phyloP scores from a whole-genome alignment of 441 rosid species.

The Syzygium syzygioides region DNA sequence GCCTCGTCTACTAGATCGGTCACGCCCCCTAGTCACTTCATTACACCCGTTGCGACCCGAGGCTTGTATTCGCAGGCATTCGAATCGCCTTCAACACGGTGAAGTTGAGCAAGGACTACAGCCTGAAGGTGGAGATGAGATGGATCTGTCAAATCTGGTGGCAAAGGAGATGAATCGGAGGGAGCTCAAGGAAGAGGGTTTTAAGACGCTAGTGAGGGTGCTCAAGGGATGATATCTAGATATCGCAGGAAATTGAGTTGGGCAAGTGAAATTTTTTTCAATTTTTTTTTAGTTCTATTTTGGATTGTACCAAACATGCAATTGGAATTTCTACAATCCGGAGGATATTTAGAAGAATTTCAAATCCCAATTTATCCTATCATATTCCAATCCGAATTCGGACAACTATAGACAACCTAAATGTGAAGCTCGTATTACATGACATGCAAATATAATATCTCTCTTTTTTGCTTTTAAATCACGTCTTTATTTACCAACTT shows the following conservation, averaged over 20 bases:
- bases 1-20: neutral
- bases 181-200: neutral
- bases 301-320: neutral
- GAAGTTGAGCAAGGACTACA: neutral
- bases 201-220: neutral
- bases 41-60: neutral
- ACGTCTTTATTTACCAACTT: too few relatives aligned
- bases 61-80: neutral
- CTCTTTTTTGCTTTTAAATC: neutral
- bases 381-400: neutral
- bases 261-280: neutral
- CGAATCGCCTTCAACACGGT: neutral
- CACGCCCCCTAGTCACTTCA: too few relatives aligned
- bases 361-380: neutral
- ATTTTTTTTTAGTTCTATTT: fast-evolving
- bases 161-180: neutral
- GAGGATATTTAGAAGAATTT: neutral
- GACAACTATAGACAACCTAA: fast-evolving
- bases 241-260: neutral
- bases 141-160: neutral
- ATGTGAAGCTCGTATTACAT: neutral
- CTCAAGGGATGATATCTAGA: too few relatives aligned
- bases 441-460: neutral
- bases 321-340: neutral
- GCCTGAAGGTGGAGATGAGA: neutral